phyloP scores from a whole-genome alignment of 805 yeast species.

The Kazachstania bromeliacearum region DNA sequence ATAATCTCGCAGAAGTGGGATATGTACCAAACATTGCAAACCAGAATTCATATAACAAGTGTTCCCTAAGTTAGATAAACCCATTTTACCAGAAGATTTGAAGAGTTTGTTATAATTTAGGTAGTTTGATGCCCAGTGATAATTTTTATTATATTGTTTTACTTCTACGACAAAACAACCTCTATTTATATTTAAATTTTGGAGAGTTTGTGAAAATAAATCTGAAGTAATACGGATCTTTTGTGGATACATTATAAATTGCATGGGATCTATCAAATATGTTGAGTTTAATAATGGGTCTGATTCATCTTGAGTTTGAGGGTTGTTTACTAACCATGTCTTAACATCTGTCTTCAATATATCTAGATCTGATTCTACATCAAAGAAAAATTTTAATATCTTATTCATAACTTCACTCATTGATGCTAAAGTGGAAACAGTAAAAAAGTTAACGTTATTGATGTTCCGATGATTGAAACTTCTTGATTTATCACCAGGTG shows the following conservation, averaged over 20 bases:
- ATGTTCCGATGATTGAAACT: conserved; percentile 5
- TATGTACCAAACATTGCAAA: conserved; percentile 75
- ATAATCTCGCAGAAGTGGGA: conserved; percentile 73
- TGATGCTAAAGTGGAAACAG: conserved; percentile 29
- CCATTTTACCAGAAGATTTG: conserved; percentile 41
- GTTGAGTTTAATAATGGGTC: not conserved
- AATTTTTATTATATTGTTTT: conserved; percentile 16
- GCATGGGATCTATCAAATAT: conserved; percentile 21
- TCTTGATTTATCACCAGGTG: conserved; percentile 7
- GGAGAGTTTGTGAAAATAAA: conserved; percentile 11
- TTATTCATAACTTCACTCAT: conserved; percentile 21
- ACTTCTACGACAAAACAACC: conserved; percentile 31
- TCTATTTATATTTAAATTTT: conserved; percentile 13
- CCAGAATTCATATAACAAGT: conserved; percentile 95
- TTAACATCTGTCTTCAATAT: conserved; percentile 11
- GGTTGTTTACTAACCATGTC: conserved; percentile 20
- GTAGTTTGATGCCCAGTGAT: conserved; percentile 33
- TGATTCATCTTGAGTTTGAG: conserved; percentile 5
- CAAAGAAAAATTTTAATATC: conserved; percentile 15
- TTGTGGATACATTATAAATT: conserved; percentile 20
- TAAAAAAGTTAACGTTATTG: conserved; percentile 21
- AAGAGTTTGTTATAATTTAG: conserved; percentile 24
- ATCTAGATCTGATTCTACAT: conserved; percentile 15
- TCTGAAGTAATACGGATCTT: conserved; percentile 20
- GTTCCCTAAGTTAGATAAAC: conserved; percentile 73